Conservation (phyloP, 2,329 filamentous ascomycete species). For the Neopestalotiopsis rosae region DNA sequence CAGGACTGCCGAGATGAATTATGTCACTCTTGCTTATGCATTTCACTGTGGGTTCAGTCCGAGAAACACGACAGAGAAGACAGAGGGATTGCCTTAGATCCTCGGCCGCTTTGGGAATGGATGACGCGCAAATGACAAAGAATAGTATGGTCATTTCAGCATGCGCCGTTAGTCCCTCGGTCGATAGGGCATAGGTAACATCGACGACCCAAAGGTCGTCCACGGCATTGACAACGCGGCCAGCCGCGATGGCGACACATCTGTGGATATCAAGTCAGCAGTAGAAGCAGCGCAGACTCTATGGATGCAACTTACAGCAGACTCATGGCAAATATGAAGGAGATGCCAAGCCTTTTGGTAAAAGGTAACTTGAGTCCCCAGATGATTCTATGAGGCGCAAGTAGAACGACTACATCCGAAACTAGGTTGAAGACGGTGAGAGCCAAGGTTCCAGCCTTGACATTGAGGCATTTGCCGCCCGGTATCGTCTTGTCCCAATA, state of each 20-base stretch:
- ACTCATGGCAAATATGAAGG: neutral
- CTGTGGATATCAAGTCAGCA: neutral
- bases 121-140: neutral
- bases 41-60: neutral
- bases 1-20: neutral
- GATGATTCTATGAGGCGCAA: constrained; percentile 1
- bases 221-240: neutral
- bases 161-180: neutral
- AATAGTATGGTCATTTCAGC: neutral
- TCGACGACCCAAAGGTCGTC: neutral
- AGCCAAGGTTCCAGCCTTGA: neutral
- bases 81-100: neutral
- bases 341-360: constrained; percentile 2
- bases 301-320: neutral
- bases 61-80: neutral
- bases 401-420: constrained; percentile 1
- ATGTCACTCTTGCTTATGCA: neutral
- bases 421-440: constrained; percentile 2
- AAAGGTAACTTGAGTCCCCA: neutral
- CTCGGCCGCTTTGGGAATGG: neutral
- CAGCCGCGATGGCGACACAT: neutral
- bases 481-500: neutral
- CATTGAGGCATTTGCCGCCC: constrained; percentile 2
- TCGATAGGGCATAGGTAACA: neutral
- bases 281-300: neutral